phyloP scores from a whole-genome alignment of 2,329 filamentous ascomycete genomes.

The Aspergillus puulaauensis region DNA sequence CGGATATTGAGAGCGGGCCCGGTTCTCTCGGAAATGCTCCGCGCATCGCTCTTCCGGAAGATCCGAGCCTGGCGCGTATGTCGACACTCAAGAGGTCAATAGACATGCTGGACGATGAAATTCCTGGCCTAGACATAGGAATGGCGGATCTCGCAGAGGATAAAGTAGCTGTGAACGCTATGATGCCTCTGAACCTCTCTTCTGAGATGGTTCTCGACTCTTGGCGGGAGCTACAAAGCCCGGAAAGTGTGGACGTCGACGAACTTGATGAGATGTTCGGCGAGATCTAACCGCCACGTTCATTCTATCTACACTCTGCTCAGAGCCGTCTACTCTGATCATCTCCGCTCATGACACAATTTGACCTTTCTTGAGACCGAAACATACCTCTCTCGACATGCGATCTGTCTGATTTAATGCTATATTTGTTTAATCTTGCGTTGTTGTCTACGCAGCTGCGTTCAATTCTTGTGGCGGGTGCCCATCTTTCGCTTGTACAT shows the following conservation, averaged over 20 bases:
- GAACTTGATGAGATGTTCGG: constrained; percentile 88
- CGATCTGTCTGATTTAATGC: constrained; percentile 13
- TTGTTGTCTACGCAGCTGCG: not conserved
- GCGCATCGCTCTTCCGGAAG: constrained; percentile 33
- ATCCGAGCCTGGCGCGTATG: constrained; percentile 26
- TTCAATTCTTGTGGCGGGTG: constrained; percentile 3
- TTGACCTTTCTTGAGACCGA: constrained; percentile 3
- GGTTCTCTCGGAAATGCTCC: constrained; percentile 23
- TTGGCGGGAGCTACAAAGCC: constrained; percentile 67
- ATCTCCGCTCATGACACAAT: constrained; percentile 10
- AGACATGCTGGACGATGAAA: constrained; percentile 40
- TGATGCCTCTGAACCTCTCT: constrained; percentile 26
- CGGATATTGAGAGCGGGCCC: constrained; percentile 25
- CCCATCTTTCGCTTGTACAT: constrained; percentile 17
- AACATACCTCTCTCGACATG: not conserved
- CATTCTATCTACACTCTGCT: not conserved
- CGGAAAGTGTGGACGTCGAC: constrained; percentile 87
- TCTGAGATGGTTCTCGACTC: constrained; percentile 46
- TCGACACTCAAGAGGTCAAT: constrained; percentile 39
- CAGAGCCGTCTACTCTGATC: not conserved
- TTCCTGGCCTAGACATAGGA: constrained; percentile 36
- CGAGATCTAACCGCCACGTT: constrained; percentile 56
- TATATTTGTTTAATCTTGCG: constrained; percentile 18
- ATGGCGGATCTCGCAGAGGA: constrained; percentile 36
- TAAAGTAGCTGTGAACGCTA: constrained; percentile 46